Conservation (phyloP, 2,329 filamentous ascomycete genomes). For the Exophiala spinifera region DNA sequence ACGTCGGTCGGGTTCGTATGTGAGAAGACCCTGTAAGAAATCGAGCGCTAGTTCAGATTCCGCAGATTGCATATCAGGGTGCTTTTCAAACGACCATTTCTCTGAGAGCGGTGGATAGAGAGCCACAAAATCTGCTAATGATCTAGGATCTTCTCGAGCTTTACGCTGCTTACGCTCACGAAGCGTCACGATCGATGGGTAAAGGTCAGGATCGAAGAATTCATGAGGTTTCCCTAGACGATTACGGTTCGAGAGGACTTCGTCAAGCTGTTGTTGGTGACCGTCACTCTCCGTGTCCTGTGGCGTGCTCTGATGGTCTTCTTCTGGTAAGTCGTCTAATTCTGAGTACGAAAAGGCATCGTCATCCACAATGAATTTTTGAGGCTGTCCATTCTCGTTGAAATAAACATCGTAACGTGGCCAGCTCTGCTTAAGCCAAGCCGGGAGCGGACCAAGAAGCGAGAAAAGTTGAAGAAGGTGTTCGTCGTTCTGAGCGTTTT, state of each 20-base stretch:
- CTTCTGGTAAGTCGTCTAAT: neutral
- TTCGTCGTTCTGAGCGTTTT: neutral
- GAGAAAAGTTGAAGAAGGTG: conserved; percentile 10
- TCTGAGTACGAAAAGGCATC: conserved; percentile 4
- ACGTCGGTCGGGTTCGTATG: conserved; percentile 8
- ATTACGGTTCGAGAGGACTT: neutral
- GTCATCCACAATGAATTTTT: conserved; percentile 7
- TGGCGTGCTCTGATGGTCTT: neutral
- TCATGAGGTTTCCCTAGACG: neutral
- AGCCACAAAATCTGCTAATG: conserved; percentile 1
- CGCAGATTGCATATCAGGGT: conserved; percentile 3
- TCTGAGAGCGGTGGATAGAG: conserved; percentile 5
- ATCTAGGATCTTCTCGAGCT: neutral
- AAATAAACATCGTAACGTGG: conserved; percentile 2
- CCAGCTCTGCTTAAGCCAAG: conserved; percentile 10
- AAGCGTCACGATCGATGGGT: too few species aligned
- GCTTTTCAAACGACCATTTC: conserved; percentile 3
- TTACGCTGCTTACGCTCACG: neutral
- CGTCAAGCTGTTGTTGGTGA: conserved; percentile 1
- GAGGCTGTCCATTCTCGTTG: conserved; percentile 5
- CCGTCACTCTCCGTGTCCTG: neutral
- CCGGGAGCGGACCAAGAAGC: conserved; percentile 10
- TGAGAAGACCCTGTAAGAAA: conserved; percentile 9
- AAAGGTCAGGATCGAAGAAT: too few species aligned
- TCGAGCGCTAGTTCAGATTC: conserved; percentile 6